Conservation (phyloP, 2,329 filamentous ascomycete genomes). For the Rhexocercosporidium sp. region DNA sequence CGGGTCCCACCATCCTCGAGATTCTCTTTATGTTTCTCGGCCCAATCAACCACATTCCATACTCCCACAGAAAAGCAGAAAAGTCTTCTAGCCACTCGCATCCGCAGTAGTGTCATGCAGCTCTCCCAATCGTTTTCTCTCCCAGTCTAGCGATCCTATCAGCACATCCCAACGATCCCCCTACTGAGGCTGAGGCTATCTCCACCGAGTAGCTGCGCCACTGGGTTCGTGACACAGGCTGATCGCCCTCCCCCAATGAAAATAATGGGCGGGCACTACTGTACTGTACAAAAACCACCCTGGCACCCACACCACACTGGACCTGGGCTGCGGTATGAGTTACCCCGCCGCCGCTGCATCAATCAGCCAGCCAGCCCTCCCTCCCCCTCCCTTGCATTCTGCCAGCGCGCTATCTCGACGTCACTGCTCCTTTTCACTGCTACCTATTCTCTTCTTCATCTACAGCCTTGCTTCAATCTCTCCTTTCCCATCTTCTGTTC, state of each 20-base stretch:
- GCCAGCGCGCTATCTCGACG: constrained; percentile 20
- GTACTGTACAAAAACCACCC: no score
- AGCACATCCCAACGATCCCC: constrained; percentile 11
- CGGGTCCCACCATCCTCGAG: neutral
- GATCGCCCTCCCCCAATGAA: constrained; percentile 11
- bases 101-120: constrained; percentile 19
- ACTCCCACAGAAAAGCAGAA: neutral
- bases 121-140: constrained; percentile 8
- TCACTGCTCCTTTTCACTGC: constrained; percentile 24
- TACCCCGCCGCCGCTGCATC: constrained; percentile 8
- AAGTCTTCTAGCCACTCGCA: constrained; percentile 3
- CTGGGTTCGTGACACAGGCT: constrained; percentile 17
- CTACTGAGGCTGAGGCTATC: constrained; percentile 9
- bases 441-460: constrained; percentile 30
- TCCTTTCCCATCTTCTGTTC: constrained; percentile 5
- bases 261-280: neutral
- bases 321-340: neutral
- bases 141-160: constrained; percentile 16
- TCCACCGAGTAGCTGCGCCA: constrained; percentile 25
- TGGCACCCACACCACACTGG: neutral
- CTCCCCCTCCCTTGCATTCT: constrained; percentile 1
- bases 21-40: neutral
- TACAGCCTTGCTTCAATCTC: constrained; percentile 21
- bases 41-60: neutral
- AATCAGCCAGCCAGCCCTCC: constrained; percentile 1